Evolutionary conservation across 768 basidiomycete species (phyloP).

Genomic region (Collybia nuda): DNA sequence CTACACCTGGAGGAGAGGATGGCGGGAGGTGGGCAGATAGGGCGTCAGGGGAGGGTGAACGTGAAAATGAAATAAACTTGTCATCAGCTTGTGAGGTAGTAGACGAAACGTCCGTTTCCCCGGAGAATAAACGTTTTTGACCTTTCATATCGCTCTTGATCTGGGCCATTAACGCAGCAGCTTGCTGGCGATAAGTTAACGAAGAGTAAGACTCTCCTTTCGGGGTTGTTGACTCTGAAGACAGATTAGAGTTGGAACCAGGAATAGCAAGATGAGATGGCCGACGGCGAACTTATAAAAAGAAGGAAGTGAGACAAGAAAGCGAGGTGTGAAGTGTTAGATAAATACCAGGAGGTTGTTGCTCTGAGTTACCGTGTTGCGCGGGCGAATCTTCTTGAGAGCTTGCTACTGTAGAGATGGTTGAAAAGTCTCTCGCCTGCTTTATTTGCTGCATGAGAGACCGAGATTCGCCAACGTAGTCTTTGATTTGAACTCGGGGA

Average conservation of each 20-base stretch:
- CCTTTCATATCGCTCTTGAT: conserved; percentile 79
- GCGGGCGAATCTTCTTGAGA: conserved; percentile 29
- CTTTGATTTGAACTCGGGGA: conserved; percentile 48
- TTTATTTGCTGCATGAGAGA: conserved; percentile 82
- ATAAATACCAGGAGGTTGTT: conserved; percentile 20
- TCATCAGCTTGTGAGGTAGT: conserved; percentile 33
- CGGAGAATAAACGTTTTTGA: conserved; percentile 70
- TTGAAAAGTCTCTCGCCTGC: conserved; percentile 75
- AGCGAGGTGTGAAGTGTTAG: not conserved
- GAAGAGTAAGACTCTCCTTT: conserved; percentile 51
- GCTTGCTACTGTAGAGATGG: conserved; percentile 62
- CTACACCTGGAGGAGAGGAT: conserved; percentile 24
- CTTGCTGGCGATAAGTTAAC: conserved; percentile 71
- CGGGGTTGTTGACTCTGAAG: conserved; percentile 30
- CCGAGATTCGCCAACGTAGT: conserved; percentile 77
- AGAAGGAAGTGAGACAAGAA: not conserved
- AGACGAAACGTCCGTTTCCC: conserved; percentile 57
- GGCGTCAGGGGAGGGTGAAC: conserved; percentile 13
- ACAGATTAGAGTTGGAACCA: conserved; percentile 21
- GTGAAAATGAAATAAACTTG: conserved; percentile 18
- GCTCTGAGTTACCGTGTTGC: conserved; percentile 10
- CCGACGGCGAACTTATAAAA: conserved; percentile 25
- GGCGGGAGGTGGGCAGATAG: conserved; percentile 4
- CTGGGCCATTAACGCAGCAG: conserved; percentile 80
- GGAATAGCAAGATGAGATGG: conserved; percentile 34